These are phyloP conservation scores for Collybia sordida DNA, from an alignment of 768 basidiomycete genomes.

Conservation along the genomic window DNA sequence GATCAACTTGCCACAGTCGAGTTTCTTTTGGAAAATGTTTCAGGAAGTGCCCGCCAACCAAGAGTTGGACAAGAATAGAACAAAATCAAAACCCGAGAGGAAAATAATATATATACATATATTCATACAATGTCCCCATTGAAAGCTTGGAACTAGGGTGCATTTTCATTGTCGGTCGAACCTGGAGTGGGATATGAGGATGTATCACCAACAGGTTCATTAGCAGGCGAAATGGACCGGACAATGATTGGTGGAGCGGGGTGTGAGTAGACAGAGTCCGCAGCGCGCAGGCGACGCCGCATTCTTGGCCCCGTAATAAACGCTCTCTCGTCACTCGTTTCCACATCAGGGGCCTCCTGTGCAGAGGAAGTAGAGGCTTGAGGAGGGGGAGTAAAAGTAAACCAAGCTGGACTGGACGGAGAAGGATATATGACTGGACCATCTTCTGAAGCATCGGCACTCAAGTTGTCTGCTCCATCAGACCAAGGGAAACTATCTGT, in stretches of 20 bases:
- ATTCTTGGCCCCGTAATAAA: conserved; percentile 45
- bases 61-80: conserved; percentile 6
- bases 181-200: conserved; percentile 51
- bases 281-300: conserved; percentile 65
- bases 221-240: conserved; percentile 10
- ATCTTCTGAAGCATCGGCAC: conserved; percentile 14
- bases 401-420: conserved; percentile 19
- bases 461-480: conserved; percentile 17
- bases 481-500: conserved; percentile 20
- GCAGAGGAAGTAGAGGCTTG: conserved; percentile 9
- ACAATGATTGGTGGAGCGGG: conserved; percentile 35
- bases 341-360: conserved; percentile 20
- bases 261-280: conserved; percentile 56
- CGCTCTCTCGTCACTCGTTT: conserved; percentile 31
- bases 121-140: conserved; percentile 9
- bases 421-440: conserved; percentile 13
- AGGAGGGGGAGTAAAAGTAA: conserved; percentile 22
- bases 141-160: conserved; percentile 20
- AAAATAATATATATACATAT: conserved; percentile 11
- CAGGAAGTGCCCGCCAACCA: background rate
- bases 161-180: conserved; percentile 40
- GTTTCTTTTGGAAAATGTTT: too few species aligned
- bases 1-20: too few species aligned
- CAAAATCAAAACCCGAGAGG: conserved; percentile 6
- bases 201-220: conserved; percentile 21